Evolutionary conservation across 345 rosid genomes (phyloP).

Genomic region (Lumnitzera littorea): DNA sequence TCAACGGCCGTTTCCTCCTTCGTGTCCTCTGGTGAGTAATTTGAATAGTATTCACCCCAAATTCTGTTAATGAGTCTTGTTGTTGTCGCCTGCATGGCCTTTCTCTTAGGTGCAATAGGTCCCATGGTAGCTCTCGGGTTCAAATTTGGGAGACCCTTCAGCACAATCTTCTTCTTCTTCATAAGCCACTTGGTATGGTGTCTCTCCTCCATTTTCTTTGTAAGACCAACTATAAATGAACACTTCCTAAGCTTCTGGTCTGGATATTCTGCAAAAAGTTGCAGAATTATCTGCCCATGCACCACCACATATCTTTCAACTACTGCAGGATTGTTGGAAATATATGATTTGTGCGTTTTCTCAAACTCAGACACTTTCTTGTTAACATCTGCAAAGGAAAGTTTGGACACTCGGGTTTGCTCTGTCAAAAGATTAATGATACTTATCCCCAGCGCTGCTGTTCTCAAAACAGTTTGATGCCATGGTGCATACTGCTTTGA

Average conservation of each 20-base stretch:
- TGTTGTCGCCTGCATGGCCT: slow-evolving; percentile 82
- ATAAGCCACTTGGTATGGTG: slow-evolving; percentile 79
- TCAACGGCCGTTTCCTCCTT: slow-evolving; percentile 23
- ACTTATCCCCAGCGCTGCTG: slow-evolving; percentile 59
- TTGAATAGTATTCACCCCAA: slow-evolving; percentile 81
- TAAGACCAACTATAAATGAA: slow-evolving; percentile 52
- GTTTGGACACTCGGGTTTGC: slow-evolving; percentile 47
- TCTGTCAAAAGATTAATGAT: slow-evolving; percentile 51
- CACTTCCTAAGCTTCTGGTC: slow-evolving; percentile 37
- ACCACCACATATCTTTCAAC: slow-evolving; percentile 71
- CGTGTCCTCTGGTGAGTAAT: slow-evolving; percentile 40
- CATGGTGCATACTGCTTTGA: slow-evolving; percentile 76
- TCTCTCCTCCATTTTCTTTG: slow-evolving; percentile 58
- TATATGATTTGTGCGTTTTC: slow-evolving; percentile 38
- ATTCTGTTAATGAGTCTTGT: slow-evolving; percentile 69
- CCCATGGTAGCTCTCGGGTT: slow-evolving; percentile 60
- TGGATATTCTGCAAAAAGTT: slow-evolving; percentile 60
- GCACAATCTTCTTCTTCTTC: slow-evolving; percentile 48
- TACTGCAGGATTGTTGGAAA: slow-evolving; percentile 51
- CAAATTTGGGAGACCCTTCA: slow-evolving; percentile 33
- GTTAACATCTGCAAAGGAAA: slow-evolving; percentile 53
- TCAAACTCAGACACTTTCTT: slow-evolving; percentile 42
- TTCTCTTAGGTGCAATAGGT: slow-evolving; percentile 38
- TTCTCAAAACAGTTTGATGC: slow-evolving; percentile 60
- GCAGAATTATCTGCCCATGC: slow-evolving; percentile 74